These are phyloP conservation scores for Spinellus fusiger DNA, from an alignment of 192 early-diverging fungal genomes.

Conservation along the genomic window DNA sequence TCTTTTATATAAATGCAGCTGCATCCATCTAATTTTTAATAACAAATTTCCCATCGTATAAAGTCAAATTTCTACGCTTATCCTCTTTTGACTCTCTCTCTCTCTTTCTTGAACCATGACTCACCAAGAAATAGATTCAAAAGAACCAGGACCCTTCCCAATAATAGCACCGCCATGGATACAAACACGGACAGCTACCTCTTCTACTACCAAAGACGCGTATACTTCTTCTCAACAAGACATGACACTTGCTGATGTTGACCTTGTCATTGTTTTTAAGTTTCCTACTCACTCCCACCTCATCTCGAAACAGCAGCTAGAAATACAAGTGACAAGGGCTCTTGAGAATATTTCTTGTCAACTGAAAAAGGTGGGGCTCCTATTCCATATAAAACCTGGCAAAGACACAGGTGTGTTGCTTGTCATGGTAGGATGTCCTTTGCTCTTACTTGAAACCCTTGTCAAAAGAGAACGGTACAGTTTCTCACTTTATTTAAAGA, in stretches of 20 bases:
- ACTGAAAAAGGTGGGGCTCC: conserved; percentile 54
- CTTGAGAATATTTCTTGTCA: conserved; percentile 49
- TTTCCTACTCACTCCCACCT: background rate
- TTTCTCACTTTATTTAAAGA: background rate
- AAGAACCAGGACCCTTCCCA: no score
- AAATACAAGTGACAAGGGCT: conserved; percentile 33
- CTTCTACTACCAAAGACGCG: no score
- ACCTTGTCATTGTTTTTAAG: conserved; percentile 7
- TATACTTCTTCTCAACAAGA: no score
- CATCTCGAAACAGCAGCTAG: conserved; percentile 14
- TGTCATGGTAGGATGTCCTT: conserved; percentile 63
- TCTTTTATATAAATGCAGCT: no score
- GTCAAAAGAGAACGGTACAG: conserved; percentile 34
- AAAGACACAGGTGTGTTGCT: conserved; percentile 45
- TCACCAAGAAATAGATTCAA: no score
- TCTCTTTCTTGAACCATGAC: no score
- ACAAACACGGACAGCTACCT: no score
- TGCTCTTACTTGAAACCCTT: conserved; percentile 43
- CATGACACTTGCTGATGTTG: background rate
- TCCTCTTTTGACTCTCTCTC: no score
- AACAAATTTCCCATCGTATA: no score
- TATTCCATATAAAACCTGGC: conserved; percentile 55
- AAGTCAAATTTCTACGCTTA: no score
- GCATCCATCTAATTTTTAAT: no score
- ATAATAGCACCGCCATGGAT: no score